Conservation (phyloP, 2,329 filamentous ascomycete species). For the Thelonectria blattea region DNA sequence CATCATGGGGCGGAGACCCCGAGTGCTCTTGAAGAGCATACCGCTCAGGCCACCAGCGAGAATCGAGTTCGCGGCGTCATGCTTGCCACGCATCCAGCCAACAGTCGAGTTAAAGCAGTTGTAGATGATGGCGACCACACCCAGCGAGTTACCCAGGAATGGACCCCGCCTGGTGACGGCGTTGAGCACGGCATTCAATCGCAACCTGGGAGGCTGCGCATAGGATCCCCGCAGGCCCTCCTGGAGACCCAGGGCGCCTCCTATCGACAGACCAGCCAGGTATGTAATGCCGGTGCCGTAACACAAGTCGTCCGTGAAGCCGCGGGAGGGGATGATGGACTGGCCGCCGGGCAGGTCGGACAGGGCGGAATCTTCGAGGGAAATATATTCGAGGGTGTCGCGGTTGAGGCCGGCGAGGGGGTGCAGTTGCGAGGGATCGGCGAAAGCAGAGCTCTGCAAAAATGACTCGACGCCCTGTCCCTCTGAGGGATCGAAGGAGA, state of each 20-base stretch:
- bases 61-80: constrained; percentile 90
- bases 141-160: constrained; percentile 94
- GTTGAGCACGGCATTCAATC: constrained; percentile 93
- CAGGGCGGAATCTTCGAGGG: constrained; percentile 88
- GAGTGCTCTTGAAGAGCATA: constrained; percentile 95
- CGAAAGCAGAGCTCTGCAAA: constrained; percentile 75
- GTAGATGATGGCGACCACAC: constrained; percentile 94
- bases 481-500: constrained; percentile 72
- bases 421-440: constrained; percentile 88
- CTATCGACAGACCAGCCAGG: constrained; percentile 81
- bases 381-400: constrained; percentile 92
- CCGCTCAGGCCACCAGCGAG: constrained; percentile 85
- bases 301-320: constrained; percentile 97
- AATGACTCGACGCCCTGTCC: constrained; percentile 87
- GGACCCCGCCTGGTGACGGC: constrained; percentile 91
- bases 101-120: constrained; percentile 90
- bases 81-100: constrained; percentile 79
- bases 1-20: constrained; percentile 88
- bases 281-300: constrained; percentile 97
- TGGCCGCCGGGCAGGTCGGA: constrained; percentile 85
- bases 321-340: constrained; percentile 89
- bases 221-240: constrained; percentile 86
- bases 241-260: constrained; percentile 89
- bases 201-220: constrained; percentile 82
- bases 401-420: constrained; percentile 92